Percentiles rank a stretch among this genome's conserved stretches.
Evolutionary conservation across 352 stramenopile species (phyloP).

Genomic region (Plasmopara viticola): DNA sequence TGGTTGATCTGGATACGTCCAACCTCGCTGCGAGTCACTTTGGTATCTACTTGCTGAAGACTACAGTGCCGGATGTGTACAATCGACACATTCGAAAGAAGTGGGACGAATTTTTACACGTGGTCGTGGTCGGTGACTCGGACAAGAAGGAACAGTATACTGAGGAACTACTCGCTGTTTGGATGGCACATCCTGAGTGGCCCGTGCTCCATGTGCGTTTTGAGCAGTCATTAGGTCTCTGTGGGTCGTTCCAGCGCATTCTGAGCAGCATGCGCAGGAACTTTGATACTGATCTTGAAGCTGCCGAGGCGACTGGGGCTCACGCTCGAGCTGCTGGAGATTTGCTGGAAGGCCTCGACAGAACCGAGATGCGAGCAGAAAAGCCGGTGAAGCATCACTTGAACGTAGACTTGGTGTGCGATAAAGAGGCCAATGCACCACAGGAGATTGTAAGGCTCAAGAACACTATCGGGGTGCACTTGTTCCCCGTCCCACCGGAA

Average conservation of each 20-base stretch:
- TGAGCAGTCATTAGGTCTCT: conserved; percentile 38
- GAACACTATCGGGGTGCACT: conserved; percentile 56
- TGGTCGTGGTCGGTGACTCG: conserved; percentile 42
- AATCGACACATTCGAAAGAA: conserved; percentile 52
- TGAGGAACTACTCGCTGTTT: conserved; percentile 47
- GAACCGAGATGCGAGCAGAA: conserved; percentile 15
- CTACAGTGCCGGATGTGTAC: conserved; percentile 58
- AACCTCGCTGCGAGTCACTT: conserved; percentile 48
- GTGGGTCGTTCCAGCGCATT: conserved; percentile 40
- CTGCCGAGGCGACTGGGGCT: conserved; percentile 17
- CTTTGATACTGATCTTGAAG: conserved; percentile 21
- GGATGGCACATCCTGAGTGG: conserved; percentile 56
- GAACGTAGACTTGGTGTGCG: conserved; percentile 61
- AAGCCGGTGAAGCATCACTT: conserved; percentile 13
- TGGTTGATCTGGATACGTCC: conserved; percentile 6
- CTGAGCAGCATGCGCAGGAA: conserved; percentile 38
- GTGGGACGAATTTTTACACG: conserved; percentile 68
- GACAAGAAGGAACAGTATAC: conserved; percentile 64
- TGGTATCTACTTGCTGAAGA: conserved; percentile 49
- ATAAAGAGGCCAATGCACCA: conserved; percentile 31
- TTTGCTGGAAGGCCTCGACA: conserved; percentile 21
- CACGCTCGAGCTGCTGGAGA: conserved; percentile 18
- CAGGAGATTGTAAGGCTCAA: conserved; percentile 44
- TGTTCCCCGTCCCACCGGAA: conserved; percentile 57
- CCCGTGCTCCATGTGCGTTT: conserved; percentile 60